Conservation (phyloP, 1,139 yeast genomes). For the Pichia terricola region DNA sequence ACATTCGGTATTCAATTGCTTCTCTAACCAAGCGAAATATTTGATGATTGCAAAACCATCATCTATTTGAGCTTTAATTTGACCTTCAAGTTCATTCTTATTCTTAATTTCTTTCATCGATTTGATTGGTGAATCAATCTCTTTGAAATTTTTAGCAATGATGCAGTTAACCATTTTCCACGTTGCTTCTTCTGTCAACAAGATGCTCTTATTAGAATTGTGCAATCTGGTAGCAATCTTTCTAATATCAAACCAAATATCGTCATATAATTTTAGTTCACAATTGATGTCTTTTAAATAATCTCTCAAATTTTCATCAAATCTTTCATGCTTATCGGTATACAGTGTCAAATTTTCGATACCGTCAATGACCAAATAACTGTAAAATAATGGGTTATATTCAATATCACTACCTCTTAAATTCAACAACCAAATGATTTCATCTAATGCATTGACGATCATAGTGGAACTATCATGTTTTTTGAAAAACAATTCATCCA, state of each 20-base stretch:
- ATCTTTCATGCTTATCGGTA: conserved; percentile 35
- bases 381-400: conserved; percentile 84
- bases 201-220: conserved; percentile 32
- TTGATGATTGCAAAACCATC: conserved; percentile 79
- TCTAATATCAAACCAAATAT: conserved; percentile 45
- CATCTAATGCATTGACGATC: conserved; percentile 72
- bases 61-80: conserved; percentile 66
- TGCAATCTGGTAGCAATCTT: conserved; percentile 35
- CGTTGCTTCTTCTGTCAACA: conserved; percentile 59
- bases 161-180: conserved; percentile 68
- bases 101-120: conserved; percentile 75
- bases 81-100: conserved; percentile 62
- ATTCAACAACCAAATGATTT: conserved; percentile 87
- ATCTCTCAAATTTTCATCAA: conserved; percentile 21
- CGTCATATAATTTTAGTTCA: conserved; percentile 41
- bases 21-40: conserved; percentile 83
- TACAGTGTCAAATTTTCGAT: conserved; percentile 45
- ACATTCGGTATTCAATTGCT: conserved; percentile 43
- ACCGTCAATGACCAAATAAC: conserved; percentile 58
- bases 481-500: conserved; percentile 35
- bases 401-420: conserved; percentile 79
- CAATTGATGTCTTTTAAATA: conserved; percentile 34
- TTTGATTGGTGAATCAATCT: conserved; percentile 57
- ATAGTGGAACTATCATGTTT: conserved; percentile 30
- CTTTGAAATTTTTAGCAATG: conserved; percentile 30